Conservation (phyloP, 257 asterid species). For the Solanum sitiens region DNA sequence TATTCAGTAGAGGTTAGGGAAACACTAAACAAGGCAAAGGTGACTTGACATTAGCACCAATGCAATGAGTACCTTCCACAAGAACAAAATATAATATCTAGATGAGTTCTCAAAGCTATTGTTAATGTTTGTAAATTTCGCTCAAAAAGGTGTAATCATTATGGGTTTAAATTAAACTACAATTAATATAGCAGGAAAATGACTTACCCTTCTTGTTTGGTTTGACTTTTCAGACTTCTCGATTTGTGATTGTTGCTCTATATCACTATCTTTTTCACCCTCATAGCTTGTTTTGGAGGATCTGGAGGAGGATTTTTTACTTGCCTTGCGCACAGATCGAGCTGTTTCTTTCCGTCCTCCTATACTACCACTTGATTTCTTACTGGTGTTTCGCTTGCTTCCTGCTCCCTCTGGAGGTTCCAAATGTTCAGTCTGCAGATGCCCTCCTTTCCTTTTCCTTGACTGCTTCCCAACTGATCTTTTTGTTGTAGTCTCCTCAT, state of each 20-base stretch:
- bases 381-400: constrained; percentile 2
- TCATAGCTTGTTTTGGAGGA: constrained; percentile 21
- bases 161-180: neutral
- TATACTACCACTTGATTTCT: constrained; percentile 16
- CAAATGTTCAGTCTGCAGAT: constrained; percentile 3
- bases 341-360: constrained; percentile 23
- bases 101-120: neutral
- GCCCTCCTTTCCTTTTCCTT: constrained; percentile 25
- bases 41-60: neutral
- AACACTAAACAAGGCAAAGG: neutral
- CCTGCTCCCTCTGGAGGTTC: constrained; percentile 11
- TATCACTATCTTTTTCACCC: constrained; percentile 15
- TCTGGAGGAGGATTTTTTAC: constrained; percentile 10
- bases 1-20: neutral
- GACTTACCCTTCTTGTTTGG: constrained; percentile 62
- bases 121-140: neutral
- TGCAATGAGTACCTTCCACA: neutral
- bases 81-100: neutral
- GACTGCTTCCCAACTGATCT: constrained; percentile 20
- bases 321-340: constrained; percentile 24
- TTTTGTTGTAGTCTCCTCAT: neutral
- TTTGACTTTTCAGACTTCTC: constrained; percentile 23
- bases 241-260: constrained; percentile 25
- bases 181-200: neutral
- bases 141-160: neutral